phyloP scores from a whole-genome alignment of 257 asterid species.

The Ligustrum vulgare region DNA sequence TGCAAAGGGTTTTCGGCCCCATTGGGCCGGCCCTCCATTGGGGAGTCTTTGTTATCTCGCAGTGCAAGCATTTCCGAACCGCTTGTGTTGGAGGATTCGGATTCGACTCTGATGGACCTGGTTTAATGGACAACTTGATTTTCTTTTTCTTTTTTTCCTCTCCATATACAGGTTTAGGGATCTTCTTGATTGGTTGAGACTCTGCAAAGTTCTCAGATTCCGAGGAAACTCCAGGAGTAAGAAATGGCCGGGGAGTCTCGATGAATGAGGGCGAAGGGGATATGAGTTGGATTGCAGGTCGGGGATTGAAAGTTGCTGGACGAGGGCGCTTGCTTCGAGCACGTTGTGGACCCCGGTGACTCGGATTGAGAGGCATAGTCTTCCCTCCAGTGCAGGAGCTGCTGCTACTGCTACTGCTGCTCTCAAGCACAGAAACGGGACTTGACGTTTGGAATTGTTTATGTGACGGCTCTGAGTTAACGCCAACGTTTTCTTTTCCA shows the following conservation, averaged over 20 bases:
- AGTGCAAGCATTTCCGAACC: slow-evolving; percentile 55
- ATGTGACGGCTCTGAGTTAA: slow-evolving; percentile 29
- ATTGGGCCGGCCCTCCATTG: slow-evolving; percentile 67
- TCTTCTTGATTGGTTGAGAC: slow-evolving; percentile 34
- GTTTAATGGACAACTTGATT: slow-evolving; percentile 29
- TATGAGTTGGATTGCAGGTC: slow-evolving; percentile 51
- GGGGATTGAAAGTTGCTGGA: slow-evolving; percentile 64
- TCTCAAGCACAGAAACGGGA: slow-evolving; percentile 77
- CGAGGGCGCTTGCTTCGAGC: slow-evolving; percentile 96
- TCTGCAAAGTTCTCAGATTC: slow-evolving; percentile 44
- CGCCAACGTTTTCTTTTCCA: slow-evolving; percentile 42
- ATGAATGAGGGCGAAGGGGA: slow-evolving; percentile 37
- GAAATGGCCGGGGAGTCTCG: slow-evolving; percentile 38
- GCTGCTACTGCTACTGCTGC: slow-evolving; percentile 78
- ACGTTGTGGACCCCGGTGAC: slow-evolving; percentile 70
- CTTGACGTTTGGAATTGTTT: slow-evolving; percentile 63
- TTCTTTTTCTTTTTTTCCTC: slow-evolving; percentile 46
- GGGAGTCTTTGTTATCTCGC: slow-evolving; percentile 64
- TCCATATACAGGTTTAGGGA: slow-evolving; percentile 19
- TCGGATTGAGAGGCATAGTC: slow-evolving; percentile 50
- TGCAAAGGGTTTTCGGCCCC: slow-evolving; percentile 66
- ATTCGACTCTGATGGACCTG: slow-evolving; percentile 16
- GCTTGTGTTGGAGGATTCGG: slow-evolving; percentile 33
- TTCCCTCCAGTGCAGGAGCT: slow-evolving; percentile 46
- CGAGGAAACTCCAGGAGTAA: slow-evolving; percentile 31